Evolutionary conservation across 1,284 basidiomycete genomes (phyloP).

Genomic region (Golubevia sp.): DNA sequence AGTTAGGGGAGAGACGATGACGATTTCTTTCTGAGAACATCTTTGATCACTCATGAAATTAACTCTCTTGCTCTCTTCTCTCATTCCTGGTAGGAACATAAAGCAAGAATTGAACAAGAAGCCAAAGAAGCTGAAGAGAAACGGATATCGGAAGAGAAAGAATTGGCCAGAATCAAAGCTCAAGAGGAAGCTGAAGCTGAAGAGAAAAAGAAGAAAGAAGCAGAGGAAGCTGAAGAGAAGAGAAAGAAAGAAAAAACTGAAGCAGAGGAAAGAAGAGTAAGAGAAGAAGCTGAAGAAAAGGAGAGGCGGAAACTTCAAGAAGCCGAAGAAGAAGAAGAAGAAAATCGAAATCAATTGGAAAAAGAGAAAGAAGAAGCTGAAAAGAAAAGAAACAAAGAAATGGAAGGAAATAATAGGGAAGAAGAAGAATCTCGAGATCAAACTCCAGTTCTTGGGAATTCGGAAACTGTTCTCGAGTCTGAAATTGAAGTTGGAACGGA

Average conservation of each 20-base stretch:
- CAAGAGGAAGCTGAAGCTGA: conserved; percentile 8
- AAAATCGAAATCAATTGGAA: conserved; percentile 8
- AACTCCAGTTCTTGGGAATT: conserved; percentile 15
- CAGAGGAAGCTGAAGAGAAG: conserved; percentile 3
- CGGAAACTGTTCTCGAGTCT: conserved; percentile 10
- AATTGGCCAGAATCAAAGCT: conserved; percentile 5
- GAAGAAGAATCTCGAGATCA: conserved; percentile 5
- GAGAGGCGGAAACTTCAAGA: conserved; percentile 14
- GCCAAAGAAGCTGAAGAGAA: neutral
- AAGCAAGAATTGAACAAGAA: neutral
- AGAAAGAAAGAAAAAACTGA: conserved; percentile 4
- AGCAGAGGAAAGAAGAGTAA: conserved; percentile 21
- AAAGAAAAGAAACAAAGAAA: neutral
- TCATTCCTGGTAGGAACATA: conserved; percentile 2
- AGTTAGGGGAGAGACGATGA: conserved; percentile 2
- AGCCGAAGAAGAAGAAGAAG: conserved; percentile 23
- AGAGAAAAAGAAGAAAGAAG: conserved; percentile 4
- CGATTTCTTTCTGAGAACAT: neutral
- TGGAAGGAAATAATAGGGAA: conserved; percentile 12
- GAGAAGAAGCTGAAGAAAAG: conserved; percentile 25
- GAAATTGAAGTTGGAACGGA: conserved; percentile 11
- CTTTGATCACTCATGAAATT: neutral
- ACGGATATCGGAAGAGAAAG: conserved; percentile 2
- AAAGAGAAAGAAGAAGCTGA: conserved; percentile 2
- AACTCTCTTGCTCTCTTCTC: neutral